Evolutionary conservation across 306 rosid genomes (phyloP).

Genomic region (Sphenostylis stenocarpa): DNA sequence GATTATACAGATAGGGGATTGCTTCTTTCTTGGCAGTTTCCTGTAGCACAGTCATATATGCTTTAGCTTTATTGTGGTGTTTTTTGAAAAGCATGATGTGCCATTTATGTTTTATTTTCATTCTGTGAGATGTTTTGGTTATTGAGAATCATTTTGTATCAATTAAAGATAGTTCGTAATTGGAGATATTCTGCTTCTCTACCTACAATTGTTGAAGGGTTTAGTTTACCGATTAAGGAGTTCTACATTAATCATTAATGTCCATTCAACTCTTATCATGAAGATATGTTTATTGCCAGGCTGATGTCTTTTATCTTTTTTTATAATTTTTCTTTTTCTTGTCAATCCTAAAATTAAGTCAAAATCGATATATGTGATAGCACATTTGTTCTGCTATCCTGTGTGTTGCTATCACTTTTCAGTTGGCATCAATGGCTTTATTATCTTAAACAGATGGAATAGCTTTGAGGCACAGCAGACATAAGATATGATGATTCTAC

Average conservation of each 20-base stretch:
- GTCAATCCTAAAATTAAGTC: neutral
- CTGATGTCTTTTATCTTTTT: neutral
- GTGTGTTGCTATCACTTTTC: neutral
- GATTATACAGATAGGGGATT: constrained; percentile 34
- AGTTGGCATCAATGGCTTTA: neutral
- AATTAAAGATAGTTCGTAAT: constrained; percentile 16
- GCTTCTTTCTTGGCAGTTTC: constrained; percentile 29
- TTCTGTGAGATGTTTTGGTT: constrained; percentile 27
- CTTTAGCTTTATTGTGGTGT: constrained; percentile 29
- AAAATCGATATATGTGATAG: neutral
- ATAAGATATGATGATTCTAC: neutral
- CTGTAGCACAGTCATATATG: constrained; percentile 27
- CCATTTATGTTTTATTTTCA: constrained; percentile 34
- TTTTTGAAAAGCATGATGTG: constrained; percentile 31
- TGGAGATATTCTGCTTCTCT: constrained; percentile 25
- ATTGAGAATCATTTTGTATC: constrained; percentile 35
- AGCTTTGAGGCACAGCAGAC: neutral
- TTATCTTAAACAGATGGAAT: neutral
- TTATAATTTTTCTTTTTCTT: neutral
- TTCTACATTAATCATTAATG: neutral
- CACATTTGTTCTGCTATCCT: neutral
- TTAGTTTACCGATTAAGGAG: constrained; percentile 23
- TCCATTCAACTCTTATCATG: constrained; percentile 2
- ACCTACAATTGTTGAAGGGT: constrained; percentile 7
- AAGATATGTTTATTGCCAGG: neutral